Evolutionary conservation across 208 protist genomes (phyloP).

Genomic region (Acanthamoeba healyi): DNA sequence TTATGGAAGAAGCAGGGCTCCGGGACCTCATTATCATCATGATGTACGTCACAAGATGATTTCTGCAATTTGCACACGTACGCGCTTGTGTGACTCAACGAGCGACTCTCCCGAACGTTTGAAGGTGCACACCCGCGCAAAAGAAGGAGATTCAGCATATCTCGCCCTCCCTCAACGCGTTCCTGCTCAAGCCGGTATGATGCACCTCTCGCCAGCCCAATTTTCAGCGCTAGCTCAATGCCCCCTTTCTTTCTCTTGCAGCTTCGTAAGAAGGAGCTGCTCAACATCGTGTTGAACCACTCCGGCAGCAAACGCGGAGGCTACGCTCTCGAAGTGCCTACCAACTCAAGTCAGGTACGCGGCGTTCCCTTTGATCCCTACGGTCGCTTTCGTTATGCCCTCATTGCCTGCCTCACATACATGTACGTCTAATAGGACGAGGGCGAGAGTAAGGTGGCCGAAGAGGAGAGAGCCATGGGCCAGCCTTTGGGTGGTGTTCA

Average conservation of each 20-base stretch:
- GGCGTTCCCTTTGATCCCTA: not conserved
- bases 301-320: constrained; percentile 20
- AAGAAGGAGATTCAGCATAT: constrained; percentile 67
- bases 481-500: constrained; percentile 22
- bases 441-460: constrained; percentile 1
- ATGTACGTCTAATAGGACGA: not conserved
- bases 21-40: constrained; percentile 34
- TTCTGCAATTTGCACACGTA: no score
- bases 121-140: constrained; percentile 41
- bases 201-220: not conserved
- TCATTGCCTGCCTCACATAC: not conserved
- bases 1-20: not conserved
- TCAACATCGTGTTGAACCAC: constrained; percentile 61
- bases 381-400: not conserved
- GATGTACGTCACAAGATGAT: not conserved
- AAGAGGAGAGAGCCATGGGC: constrained; percentile 4
- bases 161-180: constrained; percentile 46
- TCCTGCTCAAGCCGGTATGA: constrained; percentile 61
- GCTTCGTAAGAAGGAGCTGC: constrained; percentile 62
- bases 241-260: not conserved
- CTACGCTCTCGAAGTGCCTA: constrained; percentile 41
- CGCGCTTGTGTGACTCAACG: not conserved
- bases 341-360: not conserved
- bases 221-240: not conserved
- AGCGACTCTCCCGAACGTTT: not conserved